Conservation (phyloP, 768 basidiomycete genomes). For the Cyathus striatus region DNA sequence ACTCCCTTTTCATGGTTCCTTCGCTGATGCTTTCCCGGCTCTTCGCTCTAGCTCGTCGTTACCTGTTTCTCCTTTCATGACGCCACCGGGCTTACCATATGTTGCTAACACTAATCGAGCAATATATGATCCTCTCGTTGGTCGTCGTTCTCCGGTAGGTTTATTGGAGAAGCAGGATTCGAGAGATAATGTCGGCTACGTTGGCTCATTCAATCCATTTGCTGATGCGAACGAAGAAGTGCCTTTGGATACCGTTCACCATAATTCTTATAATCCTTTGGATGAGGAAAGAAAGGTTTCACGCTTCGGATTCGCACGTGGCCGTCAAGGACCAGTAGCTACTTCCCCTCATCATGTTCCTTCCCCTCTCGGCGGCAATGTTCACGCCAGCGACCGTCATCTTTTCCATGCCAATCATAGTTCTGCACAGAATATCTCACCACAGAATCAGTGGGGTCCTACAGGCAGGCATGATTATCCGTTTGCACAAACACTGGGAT, state of each 20-base stretch:
- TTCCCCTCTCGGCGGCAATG: conserved; percentile 45
- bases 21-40: conserved; percentile 67
- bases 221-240: conserved; percentile 51
- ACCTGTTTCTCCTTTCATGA: conserved; percentile 26
- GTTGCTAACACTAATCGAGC: conserved; percentile 42
- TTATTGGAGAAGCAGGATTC: conserved; percentile 41
- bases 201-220: conserved; percentile 81
- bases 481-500: conserved; percentile 33
- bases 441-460: conserved; percentile 37
- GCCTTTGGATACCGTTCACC: conserved; percentile 10
- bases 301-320: conserved; percentile 77
- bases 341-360: conserved; percentile 54
- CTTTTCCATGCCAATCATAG: conserved; percentile 37
- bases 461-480: conserved; percentile 34
- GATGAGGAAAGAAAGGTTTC: conserved; percentile 74
- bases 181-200: conserved; percentile 42
- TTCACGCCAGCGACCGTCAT: conserved; percentile 43
- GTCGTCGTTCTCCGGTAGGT: conserved; percentile 27
- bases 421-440: conserved; percentile 7
- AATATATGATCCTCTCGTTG: conserved; percentile 48
- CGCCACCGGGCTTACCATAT: conserved; percentile 53
- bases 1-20: conserved; percentile 60
- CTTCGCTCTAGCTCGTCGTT: conserved; percentile 34
- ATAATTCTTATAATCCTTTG: conserved; percentile 12
- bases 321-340: conserved; percentile 53